Base-by-base conservation (phyloP, 371 early-diverging fungal species). In the Mucor velutinosus region DNA sequence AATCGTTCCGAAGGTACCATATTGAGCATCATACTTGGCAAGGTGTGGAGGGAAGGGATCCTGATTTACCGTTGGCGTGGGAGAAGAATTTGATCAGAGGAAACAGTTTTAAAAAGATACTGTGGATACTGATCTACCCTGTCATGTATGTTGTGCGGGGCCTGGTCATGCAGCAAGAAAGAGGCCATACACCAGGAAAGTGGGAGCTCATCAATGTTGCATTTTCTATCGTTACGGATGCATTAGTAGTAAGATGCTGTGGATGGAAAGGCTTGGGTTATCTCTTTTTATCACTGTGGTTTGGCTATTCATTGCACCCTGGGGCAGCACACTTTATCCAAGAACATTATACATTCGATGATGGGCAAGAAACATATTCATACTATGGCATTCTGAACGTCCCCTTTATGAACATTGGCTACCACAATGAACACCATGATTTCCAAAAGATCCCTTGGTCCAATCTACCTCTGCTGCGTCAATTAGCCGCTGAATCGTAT, bases 401-500 rank as follows among this genome's bases (percentile, higher is more conserved):
- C 47, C 85, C 92, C 39, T 93, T 88, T 70, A 87, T 94, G 84
- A 94, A 94, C 81, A 93, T 95, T 67, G 94, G 94, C 27, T 95
- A 95, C 78, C 98, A 99, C 83, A 97, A 96, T 78, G 98, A 99
- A 85, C 98, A 99, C 85, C 98, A 98, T 83, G 99, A 99, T 81
- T 97, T 94, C 79, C 89, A 85, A 70, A 86, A 85, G 70, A 86
- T 95, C 60, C 94, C 99, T 12, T 96, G 98, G 95, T 88, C 94
- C 23, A 87, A 89, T 45, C 85, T 98, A 10, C 98, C 97, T 17
- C 70, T 82, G 35, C 77, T 98, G 60, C 89, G 90, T 35, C 74
- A 86, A 21, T 81, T 93, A 37, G 99, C 99, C 1, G 86, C 89
- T 55, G 97, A 97, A 76, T 97, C 89, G 77, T 99, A 99, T 81